phyloP scores from a whole-genome alignment of 805 yeast genomes.

The Candida maesae region DNA sequence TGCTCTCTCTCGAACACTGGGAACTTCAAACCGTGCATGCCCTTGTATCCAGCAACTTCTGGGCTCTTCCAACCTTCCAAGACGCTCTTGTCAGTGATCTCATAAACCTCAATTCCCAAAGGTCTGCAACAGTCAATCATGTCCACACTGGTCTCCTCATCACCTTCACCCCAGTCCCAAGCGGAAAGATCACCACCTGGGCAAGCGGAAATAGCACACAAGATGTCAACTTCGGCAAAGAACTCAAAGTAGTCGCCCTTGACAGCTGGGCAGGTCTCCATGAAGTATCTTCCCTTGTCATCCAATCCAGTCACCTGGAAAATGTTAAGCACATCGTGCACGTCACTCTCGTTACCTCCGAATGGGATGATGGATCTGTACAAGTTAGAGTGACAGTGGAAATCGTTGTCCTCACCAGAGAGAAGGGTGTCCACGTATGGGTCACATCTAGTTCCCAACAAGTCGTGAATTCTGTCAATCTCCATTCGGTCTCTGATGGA shows the following conservation, averaged over 20 bases:
- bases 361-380: slow-evolving; percentile 54
- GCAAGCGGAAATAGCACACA: slow-evolving; percentile 63
- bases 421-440: slow-evolving; percentile 63
- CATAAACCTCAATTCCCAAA: slow-evolving; percentile 57
- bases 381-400: slow-evolving; percentile 65
- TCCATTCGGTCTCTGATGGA: slow-evolving; percentile 55
- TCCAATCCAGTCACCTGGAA: slow-evolving; percentile 68
- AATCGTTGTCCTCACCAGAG: slow-evolving; percentile 61
- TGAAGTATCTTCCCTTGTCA: slow-evolving; percentile 61
- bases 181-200: slow-evolving; percentile 67
- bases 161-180: slow-evolving; percentile 71
- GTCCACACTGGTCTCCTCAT: slow-evolving; percentile 39
- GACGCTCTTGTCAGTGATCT: slow-evolving; percentile 42
- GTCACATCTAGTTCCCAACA: slow-evolving; percentile 66
- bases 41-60: slow-evolving; percentile 46
- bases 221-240: slow-evolving; percentile 61
- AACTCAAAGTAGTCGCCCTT: slow-evolving; percentile 59
- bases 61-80: slow-evolving; percentile 52
- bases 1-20: slow-evolving; percentile 25
- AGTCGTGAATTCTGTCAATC: slow-evolving; percentile 62
- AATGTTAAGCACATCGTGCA: slow-evolving; percentile 66
- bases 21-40: slow-evolving; percentile 47
- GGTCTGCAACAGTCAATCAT: slow-evolving; percentile 65
- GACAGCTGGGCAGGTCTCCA: slow-evolving; percentile 66
- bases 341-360: slow-evolving; percentile 62